Evolutionary conservation across 345 rosid species (phyloP).

Genomic region (Microthlaspi erraticum): DNA sequence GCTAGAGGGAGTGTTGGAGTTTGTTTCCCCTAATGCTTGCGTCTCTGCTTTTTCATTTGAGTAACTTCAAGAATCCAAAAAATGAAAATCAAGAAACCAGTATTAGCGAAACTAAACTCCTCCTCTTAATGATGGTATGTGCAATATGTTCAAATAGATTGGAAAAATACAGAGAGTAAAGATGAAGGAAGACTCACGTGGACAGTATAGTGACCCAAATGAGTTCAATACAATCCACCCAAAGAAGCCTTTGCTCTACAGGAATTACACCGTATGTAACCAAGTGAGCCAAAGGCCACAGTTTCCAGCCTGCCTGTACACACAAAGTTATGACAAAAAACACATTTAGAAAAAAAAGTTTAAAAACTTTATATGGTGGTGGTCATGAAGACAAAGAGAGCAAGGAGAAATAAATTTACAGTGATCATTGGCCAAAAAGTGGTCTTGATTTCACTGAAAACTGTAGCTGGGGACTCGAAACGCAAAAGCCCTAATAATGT

Average conservation of each 20-base stretch:
- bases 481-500: constrained; percentile 72
- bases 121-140: constrained; percentile 9
- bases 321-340: background rate
- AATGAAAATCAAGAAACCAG: background rate
- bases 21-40: constrained; percentile 46
- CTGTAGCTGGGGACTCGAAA: constrained; percentile 62
- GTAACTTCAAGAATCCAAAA: constrained; percentile 51
- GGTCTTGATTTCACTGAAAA: constrained; percentile 64
- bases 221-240: constrained; percentile 96
- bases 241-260: constrained; percentile 89
- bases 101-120: constrained; percentile 3
- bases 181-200: constrained; percentile 55
- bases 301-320: constrained; percentile 91
- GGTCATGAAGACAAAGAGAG: constrained; percentile 14
- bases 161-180: background rate
- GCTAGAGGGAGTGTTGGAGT: constrained; percentile 51
- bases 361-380: background rate
- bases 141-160: constrained; percentile 5
- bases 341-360: background rate
- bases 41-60: constrained; percentile 85
- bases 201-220: constrained; percentile 94
- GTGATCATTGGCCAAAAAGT: constrained; percentile 84
- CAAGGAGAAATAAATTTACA: constrained; percentile 46
- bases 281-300: constrained; percentile 95
- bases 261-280: constrained; percentile 83